Evolutionary conservation across 2,329 filamentous ascomycete species (phyloP).

Genomic region (Diaporthe citriasiana): DNA sequence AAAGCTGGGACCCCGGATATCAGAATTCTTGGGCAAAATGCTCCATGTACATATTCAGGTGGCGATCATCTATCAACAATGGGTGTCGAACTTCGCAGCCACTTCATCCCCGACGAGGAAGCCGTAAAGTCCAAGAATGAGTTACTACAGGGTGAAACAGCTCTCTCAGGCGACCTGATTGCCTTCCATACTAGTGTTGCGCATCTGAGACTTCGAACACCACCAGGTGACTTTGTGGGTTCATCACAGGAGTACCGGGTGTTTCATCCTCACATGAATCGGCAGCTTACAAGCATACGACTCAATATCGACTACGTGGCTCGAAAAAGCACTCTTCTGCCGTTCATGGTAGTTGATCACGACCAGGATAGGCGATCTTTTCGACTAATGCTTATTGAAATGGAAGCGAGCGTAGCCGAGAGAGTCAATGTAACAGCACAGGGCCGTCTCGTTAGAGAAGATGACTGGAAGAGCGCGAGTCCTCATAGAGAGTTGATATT

Average conservation of each 20-base stretch:
- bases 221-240: conserved; percentile 2
- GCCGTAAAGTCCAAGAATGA: neutral
- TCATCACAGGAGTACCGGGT: neutral
- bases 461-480: conserved; percentile 1
- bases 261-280: neutral
- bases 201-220: neutral
- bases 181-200: neutral
- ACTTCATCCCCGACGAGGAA: neutral
- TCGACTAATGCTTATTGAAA: conserved; percentile 5
- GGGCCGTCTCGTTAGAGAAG: neutral
- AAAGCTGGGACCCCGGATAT: neutral
- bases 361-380: neutral
- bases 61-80: neutral
- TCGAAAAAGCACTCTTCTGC: neutral
- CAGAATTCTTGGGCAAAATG: neutral
- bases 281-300: conserved; percentile 5
- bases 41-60: neutral
- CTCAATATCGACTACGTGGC: conserved; percentile 7
- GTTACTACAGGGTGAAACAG: neutral
- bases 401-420: neutral
- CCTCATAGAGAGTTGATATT: conserved; percentile 7
- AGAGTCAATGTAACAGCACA: conserved; percentile 4
- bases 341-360: neutral
- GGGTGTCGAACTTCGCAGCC: neutral
- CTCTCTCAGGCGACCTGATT: neutral